These are phyloP conservation scores for Naumovozyma dairenensis DNA, from an alignment of 805 yeast species.

Conservation along the genomic window DNA sequence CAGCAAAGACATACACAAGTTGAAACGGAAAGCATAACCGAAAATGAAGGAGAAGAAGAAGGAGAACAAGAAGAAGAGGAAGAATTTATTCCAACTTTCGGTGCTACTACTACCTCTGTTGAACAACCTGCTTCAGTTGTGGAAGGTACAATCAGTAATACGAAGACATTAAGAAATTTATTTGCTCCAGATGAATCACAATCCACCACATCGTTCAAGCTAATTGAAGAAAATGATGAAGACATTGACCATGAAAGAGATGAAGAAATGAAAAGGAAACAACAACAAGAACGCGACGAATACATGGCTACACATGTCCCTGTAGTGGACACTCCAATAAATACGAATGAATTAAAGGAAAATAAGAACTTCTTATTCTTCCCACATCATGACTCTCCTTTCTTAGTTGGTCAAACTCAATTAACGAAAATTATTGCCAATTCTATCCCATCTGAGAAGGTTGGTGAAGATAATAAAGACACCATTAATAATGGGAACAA, in stretches of 20 bases:
- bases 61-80: slow-evolving; percentile 29
- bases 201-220: slow-evolving; percentile 32
- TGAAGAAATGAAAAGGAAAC: slow-evolving; percentile 13
- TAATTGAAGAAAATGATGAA: slow-evolving; percentile 36
- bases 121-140: slow-evolving; percentile 4
- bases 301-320: slow-evolving; percentile 12
- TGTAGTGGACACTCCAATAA: slow-evolving; percentile 2
- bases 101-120: slow-evolving; percentile 16
- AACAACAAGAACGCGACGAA: slow-evolving; percentile 15
- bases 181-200: slow-evolving; percentile 38
- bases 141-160: slow-evolving; percentile 32
- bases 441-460: too few species aligned
- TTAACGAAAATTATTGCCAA: slow-evolving; percentile 40
- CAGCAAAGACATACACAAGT: too few species aligned
- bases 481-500: slow-evolving; percentile 31
- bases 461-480: too few species aligned
- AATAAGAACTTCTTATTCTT: slow-evolving; percentile 53
- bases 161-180: slow-evolving; percentile 54
- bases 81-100: slow-evolving; percentile 49
- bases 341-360: neutral
- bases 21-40: too few species aligned
- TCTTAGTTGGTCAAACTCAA: slow-evolving; percentile 76
- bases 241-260: slow-evolving; percentile 32
- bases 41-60: slow-evolving; percentile 21
- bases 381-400: slow-evolving; percentile 77